Conservation (phyloP, 371 early-diverging fungal genomes). For the Syncephalis plumigaleata region DNA sequence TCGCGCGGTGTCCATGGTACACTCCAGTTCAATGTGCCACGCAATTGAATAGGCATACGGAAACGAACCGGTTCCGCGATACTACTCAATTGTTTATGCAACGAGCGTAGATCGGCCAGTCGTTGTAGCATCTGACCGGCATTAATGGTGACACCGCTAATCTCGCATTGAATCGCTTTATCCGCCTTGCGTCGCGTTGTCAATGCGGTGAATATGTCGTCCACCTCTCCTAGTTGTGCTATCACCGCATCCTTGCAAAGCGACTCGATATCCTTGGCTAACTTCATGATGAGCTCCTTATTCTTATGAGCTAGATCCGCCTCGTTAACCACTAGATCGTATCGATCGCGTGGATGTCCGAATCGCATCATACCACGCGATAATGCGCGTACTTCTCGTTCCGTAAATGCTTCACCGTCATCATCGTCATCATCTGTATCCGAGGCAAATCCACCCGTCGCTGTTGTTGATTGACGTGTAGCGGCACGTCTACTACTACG, state of each 20-base stretch:
- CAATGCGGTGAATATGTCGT: too few relatives aligned
- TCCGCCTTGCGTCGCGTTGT: slow-evolving; percentile 18
- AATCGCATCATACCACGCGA: slow-evolving; percentile 60
- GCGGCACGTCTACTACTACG: slow-evolving; percentile 2
- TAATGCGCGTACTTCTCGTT: slow-evolving; percentile 68
- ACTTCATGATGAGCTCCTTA: slow-evolving; percentile 29
- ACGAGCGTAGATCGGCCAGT: slow-evolving; percentile 17
- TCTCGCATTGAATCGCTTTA: slow-evolving; percentile 63
- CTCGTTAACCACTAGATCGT: slow-evolving; percentile 57
- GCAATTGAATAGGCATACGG: slow-evolving; percentile 29
- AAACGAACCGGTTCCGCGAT: too few relatives aligned
- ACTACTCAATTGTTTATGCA: too few relatives aligned
- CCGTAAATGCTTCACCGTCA: slow-evolving; percentile 24
- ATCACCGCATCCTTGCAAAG: slow-evolving; percentile 43
- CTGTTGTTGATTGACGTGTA: background rate
- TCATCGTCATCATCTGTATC: slow-evolving; percentile 3
- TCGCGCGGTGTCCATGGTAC: slow-evolving; percentile 81
- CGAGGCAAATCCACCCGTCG: slow-evolving; percentile 4
- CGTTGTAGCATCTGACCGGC: slow-evolving; percentile 57
- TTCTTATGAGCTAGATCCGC: slow-evolving; percentile 60
- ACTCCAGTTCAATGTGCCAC: slow-evolving; percentile 75
- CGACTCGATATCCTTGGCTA: slow-evolving; percentile 37
- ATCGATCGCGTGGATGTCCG: slow-evolving; percentile 60
- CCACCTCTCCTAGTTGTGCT: slow-evolving; percentile 13
- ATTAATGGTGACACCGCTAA: slow-evolving; percentile 67